phyloP scores from a whole-genome alignment of 495 filamentous ascomycete species.

The Echria macrotheca region DNA sequence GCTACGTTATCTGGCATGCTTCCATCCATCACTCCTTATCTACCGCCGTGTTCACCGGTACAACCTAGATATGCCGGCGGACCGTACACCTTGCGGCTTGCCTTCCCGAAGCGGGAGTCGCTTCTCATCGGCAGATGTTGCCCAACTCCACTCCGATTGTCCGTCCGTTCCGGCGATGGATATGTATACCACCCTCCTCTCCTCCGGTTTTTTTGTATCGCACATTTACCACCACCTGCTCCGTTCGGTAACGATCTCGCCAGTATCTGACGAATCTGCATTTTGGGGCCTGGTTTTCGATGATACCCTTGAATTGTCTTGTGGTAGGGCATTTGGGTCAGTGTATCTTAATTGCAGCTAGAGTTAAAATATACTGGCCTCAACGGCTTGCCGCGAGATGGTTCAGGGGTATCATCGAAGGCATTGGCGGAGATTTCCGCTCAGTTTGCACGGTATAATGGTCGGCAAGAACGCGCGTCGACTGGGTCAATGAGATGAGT shows the following conservation, averaged over 20 bases:
- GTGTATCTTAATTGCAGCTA: no score
- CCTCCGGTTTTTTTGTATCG: background rate
- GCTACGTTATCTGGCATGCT: no score
- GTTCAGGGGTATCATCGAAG: no score
- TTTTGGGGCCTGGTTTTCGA: no score
- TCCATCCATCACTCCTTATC: no score
- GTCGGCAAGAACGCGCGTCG: constrained; percentile 7
- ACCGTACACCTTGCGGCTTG: background rate
- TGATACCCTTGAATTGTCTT: background rate
- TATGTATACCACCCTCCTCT: background rate
- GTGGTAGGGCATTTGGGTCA: no score
- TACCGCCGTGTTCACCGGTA: background rate
- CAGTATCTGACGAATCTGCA: no score
- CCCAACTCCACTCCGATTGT: background rate
- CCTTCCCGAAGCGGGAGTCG: background rate
- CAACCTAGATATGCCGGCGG: background rate
- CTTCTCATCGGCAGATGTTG: background rate
- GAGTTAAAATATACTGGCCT: no score
- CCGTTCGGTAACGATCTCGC: background rate
- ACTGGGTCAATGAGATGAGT: background rate
- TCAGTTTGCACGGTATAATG: no score
- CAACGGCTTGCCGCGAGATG: no score
- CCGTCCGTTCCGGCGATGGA: background rate
- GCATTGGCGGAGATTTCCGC: no score
- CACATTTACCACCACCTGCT: background rate